Conservation (phyloP, 192 early-diverging fungal species). For the Backusella australiensis region DNA sequence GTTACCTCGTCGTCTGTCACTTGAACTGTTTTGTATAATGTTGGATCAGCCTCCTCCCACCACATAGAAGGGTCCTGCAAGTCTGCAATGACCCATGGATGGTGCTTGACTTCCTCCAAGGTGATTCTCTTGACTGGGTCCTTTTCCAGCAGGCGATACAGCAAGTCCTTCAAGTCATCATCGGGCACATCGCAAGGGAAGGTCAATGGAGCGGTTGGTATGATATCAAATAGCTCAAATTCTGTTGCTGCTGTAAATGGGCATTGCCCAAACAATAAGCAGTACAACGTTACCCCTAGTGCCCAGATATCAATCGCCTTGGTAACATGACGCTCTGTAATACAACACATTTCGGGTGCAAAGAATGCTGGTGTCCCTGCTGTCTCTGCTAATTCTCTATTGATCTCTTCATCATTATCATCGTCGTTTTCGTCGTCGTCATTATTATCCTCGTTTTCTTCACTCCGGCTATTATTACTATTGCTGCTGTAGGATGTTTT, state of each 20-base stretch:
- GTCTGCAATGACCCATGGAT: slow-evolving; percentile 85
- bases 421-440: slow-evolving; percentile 22
- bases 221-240: slow-evolving; percentile 94
- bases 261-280: slow-evolving; percentile 86
- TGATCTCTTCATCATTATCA: slow-evolving; percentile 44
- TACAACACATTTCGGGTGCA: slow-evolving; percentile 93
- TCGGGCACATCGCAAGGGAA: slow-evolving; percentile 41
- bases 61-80: slow-evolving; percentile 65
- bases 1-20: slow-evolving; percentile 91
- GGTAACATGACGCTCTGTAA: slow-evolving; percentile 52
- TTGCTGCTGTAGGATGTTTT: neutral
- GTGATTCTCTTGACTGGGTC: slow-evolving; percentile 82
- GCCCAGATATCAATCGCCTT: slow-evolving; percentile 98
- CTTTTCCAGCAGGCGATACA: slow-evolving; percentile 79
- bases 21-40: slow-evolving; percentile 60
- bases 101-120: slow-evolving; percentile 86
- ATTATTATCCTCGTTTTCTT: slow-evolving; percentile 52
- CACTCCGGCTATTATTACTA: no score
- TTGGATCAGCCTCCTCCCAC: slow-evolving; percentile 79
- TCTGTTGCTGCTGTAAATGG: slow-evolving; percentile 95
- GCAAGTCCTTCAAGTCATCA: slow-evolving; percentile 60
- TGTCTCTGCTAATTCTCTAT: slow-evolving; percentile 90
- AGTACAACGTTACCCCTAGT: slow-evolving; percentile 94
- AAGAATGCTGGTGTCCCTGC: slow-evolving; percentile 97
- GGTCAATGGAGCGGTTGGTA: slow-evolving; percentile 66